Percentiles rank a stretch among this genome's conserved stretches.
Conservation (phyloP, 2,329 filamentous ascomycete species). For the Neoarthrinium moseri region DNA sequence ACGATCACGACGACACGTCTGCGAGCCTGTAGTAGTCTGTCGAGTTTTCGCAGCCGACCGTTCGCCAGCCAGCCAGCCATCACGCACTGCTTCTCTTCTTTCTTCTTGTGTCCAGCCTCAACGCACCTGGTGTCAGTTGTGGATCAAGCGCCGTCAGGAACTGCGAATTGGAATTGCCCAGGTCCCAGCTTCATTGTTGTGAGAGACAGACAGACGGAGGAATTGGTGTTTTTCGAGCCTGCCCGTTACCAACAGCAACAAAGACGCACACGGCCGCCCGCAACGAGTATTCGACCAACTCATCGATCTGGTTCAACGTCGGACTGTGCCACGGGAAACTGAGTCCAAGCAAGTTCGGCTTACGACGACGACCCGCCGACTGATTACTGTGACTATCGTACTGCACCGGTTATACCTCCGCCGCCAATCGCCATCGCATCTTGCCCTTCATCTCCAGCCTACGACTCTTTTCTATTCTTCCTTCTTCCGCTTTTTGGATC, state of each 20-base stretch:
- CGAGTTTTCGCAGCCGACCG: neutral
- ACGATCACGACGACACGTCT: neutral
- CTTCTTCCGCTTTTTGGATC: neutral
- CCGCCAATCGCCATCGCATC: neutral
- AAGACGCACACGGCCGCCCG: no score
- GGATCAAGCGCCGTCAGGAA: slow-evolving; percentile 22
- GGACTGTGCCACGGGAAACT: no score
- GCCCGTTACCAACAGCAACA: neutral
- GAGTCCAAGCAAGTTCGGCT: neutral
- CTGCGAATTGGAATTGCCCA: slow-evolving; percentile 16
- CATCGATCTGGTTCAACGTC: no score
- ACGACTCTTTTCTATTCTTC: neutral
- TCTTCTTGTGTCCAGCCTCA: slow-evolving; percentile 13
- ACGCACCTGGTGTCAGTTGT: slow-evolving; percentile 1
- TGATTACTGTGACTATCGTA: no score
- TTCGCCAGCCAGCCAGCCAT: slow-evolving; percentile 19
- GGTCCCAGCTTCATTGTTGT: neutral
- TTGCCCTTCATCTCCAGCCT: neutral
- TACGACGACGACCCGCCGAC: no score
- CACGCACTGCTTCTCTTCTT: slow-evolving; percentile 22
- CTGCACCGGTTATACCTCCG: no score
- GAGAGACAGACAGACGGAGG: neutral
- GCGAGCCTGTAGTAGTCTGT: neutral
- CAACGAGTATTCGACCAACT: no score
- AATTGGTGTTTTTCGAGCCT: neutral